A percentile compares a stretch with the other conserved stretches of the same genome.
These are phyloP conservation scores for Tolypocladium nubicola DNA, from an alignment of 2,329 filamentous ascomycete species.

Conservation along the genomic window DNA sequence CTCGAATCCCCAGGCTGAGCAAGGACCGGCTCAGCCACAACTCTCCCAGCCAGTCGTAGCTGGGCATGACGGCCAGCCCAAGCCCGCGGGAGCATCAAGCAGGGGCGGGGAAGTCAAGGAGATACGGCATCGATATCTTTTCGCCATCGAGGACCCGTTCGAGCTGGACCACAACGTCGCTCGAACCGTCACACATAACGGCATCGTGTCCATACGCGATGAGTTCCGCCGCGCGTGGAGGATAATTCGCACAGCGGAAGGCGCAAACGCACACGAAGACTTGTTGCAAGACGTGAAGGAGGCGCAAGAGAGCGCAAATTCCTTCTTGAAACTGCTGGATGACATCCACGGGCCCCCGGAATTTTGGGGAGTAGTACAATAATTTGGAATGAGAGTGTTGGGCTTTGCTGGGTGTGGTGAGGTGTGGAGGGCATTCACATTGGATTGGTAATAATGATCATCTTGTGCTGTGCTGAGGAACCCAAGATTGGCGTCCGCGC, in stretches of 20 bases:
- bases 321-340: constrained; percentile 17
- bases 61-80: neutral
- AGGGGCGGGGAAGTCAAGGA: constrained; percentile 46
- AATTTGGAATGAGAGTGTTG: neutral
- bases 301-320: constrained; percentile 9
- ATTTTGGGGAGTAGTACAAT: neutral
- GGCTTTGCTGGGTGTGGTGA: neutral
- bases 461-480: neutral
- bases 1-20: constrained; percentile 2
- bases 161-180: constrained; percentile 83
- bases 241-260: constrained; percentile 49
- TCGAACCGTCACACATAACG: constrained; percentile 72
- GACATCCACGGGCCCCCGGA: constrained; percentile 21
- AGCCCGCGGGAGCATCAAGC: constrained; percentile 6
- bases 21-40: neutral
- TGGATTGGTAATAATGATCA: neutral
- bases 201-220: constrained; percentile 71
- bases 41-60: neutral
- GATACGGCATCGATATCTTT: constrained; percentile 68
- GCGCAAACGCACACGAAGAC: constrained; percentile 29
- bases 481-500: neutral
- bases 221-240: constrained; percentile 75
- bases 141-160: constrained; percentile 88
- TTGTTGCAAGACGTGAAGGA: constrained; percentile 41
- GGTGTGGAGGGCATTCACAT: too few relatives aligned